Evolutionary conservation across 768 basidiomycete genomes (phyloP).

Genomic region (Podaxis sp.): DNA sequence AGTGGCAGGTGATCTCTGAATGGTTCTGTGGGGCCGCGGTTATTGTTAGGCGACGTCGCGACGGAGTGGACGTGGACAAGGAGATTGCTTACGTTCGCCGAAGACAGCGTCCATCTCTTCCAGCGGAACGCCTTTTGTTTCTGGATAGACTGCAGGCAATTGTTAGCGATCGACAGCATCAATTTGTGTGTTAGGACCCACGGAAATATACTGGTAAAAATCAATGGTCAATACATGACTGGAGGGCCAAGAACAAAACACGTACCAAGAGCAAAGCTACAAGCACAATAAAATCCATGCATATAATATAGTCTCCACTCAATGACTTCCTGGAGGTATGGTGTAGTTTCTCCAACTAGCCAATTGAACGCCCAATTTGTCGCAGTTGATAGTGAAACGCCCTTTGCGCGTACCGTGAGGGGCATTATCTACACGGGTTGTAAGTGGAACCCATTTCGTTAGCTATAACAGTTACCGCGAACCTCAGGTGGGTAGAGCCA

Average conservation of each 20-base stretch:
- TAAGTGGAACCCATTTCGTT: not conserved
- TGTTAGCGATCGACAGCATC: not conserved
- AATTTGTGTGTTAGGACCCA: slow-evolving; percentile 32
- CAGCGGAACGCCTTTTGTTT: slow-evolving; percentile 77
- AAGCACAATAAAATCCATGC: slow-evolving; percentile 85
- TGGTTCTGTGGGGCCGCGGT: slow-evolving; percentile 1
- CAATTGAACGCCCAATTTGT: slow-evolving; percentile 86
- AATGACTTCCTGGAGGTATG: slow-evolving; percentile 81
- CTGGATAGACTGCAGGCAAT: slow-evolving; percentile 61
- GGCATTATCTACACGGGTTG: slow-evolving; percentile 67
- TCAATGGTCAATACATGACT: not conserved
- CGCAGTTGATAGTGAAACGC: slow-evolving; percentile 86
- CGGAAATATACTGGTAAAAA: slow-evolving; percentile 61
- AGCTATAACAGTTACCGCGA: not conserved
- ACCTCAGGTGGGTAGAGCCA: slow-evolving; percentile 83
- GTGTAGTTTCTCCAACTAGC: slow-evolving; percentile 81
- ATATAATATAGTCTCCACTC: slow-evolving; percentile 88
- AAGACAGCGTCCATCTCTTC: slow-evolving; percentile 88
- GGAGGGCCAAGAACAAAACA: not conserved
- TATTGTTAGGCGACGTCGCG: not conserved
- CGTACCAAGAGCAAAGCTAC: slow-evolving; percentile 72
- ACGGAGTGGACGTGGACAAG: not conserved
- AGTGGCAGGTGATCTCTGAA: slow-evolving; percentile 16
- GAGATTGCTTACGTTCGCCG: slow-evolving; percentile 58
- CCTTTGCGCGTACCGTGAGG: slow-evolving; percentile 80